A percentile compares a stretch with the other conserved stretches of the same genome.
phyloP scores from a whole-genome alignment of 306 rosid species.

The Prunus mume region DNA sequence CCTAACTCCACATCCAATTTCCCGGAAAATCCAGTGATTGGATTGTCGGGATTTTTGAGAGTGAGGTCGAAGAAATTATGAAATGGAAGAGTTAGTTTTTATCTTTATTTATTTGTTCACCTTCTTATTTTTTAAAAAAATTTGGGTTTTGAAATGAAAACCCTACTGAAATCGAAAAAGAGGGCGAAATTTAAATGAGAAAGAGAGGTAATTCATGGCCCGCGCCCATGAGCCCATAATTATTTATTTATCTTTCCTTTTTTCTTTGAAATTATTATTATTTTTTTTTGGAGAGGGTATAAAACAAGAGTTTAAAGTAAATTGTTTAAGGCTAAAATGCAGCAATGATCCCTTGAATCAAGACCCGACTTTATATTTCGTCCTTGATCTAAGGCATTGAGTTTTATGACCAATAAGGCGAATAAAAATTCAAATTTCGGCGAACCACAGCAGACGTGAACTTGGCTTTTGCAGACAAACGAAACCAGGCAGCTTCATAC shows the following conservation, averaged over 20 bases:
- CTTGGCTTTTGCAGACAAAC: no score
- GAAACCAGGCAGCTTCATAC: no score
- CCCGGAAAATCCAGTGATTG: conserved; percentile 9
- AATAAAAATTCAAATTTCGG: no score
- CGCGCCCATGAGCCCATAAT: conserved; percentile 10
- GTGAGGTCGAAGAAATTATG: neutral
- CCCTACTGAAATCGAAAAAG: conserved; percentile 31
- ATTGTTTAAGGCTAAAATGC: no score
- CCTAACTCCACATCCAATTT: conserved; percentile 3
- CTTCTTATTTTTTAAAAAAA: neutral
- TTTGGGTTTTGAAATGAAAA: conserved; percentile 16
- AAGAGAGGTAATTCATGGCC: neutral
- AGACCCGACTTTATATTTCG: no score
- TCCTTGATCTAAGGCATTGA: no score
- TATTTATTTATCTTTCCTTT: neutral
- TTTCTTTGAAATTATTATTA: neutral
- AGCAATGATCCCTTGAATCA: no score
- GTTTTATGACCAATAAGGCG: no score
- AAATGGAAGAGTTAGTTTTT: neutral
- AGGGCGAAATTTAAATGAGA: conserved; percentile 26
- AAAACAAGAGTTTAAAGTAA: no score
- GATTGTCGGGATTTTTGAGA: neutral
- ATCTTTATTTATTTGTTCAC: neutral
- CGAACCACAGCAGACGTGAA: no score
- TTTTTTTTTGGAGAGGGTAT: no score